Conservation (phyloP, 2,329 filamentous ascomycete genomes). For the Westerdykella sp. region DNA sequence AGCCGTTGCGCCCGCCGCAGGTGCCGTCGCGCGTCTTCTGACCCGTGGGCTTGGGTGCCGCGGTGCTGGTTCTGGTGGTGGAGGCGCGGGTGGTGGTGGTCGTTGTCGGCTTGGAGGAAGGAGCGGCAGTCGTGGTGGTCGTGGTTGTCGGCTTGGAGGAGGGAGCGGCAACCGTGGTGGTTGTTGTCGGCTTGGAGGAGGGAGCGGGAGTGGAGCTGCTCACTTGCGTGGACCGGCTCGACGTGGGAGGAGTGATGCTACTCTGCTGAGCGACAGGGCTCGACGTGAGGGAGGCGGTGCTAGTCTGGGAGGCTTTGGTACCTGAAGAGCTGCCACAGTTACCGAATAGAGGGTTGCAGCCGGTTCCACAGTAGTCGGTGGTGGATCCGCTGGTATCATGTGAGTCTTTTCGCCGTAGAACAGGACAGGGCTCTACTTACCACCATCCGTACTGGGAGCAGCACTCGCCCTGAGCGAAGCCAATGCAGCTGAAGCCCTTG, state of each 20-base stretch:
- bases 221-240: background rate
- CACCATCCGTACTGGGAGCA: constrained; percentile 43
- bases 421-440: background rate
- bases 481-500: constrained; percentile 21
- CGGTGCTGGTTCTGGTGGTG: too few relatives aligned
- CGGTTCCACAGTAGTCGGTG: constrained; percentile 25
- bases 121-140: constrained; percentile 7
- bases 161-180: constrained; percentile 1
- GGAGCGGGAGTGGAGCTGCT: constrained; percentile 4
- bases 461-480: constrained; percentile 38
- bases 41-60: constrained; percentile 4
- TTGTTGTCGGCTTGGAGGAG: constrained; percentile 3
- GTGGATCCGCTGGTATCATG: constrained; percentile 12
- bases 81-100: constrained; percentile 13
- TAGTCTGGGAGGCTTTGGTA: background rate
- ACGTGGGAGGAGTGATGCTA: constrained; percentile 2
- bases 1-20: constrained; percentile 2
- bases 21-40: constrained; percentile 5
- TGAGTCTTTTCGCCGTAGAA: background rate
- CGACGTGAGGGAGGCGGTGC: background rate
- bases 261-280: constrained; percentile 1
- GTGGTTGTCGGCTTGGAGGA: constrained; percentile 12
- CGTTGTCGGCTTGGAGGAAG: constrained; percentile 9
- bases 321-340: constrained; percentile 11
- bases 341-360: constrained; percentile 31